Conservation (phyloP, 2,329 filamentous ascomycete genomes). For the Scolecobasidium constrictum region DNA sequence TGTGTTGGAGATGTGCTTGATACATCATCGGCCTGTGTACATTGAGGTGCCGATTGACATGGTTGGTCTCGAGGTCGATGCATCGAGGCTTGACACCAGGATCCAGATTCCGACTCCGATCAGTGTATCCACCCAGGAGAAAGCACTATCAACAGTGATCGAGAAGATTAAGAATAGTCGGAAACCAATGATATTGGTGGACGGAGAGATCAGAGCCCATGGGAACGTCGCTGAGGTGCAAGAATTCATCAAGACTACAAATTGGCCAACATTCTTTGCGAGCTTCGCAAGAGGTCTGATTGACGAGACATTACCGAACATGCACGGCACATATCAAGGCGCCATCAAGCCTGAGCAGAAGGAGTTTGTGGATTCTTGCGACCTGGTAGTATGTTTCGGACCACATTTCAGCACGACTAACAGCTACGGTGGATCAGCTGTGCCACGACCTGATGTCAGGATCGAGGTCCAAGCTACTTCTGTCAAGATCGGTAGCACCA, state of each 20-base stretch:
- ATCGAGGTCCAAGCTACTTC: constrained; percentile 24
- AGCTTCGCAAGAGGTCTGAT: constrained; percentile 33
- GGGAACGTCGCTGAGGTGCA: constrained; percentile 22
- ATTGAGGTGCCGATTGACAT: constrained; percentile 26
- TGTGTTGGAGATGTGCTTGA: background rate
- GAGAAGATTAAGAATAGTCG: constrained; percentile 13
- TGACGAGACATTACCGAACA: constrained; percentile 29
- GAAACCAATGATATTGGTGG: constrained; percentile 28
- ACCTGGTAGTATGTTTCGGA: constrained; percentile 35
- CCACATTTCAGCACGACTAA: constrained; percentile 38
- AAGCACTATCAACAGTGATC: background rate
- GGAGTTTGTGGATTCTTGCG: constrained; percentile 22
- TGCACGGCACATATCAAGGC: constrained; percentile 32
- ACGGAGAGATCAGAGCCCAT: constrained; percentile 28
- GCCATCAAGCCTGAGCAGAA: constrained; percentile 19
- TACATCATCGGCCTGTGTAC: constrained; percentile 27
- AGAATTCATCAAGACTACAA: constrained; percentile 22
- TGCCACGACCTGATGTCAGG: constrained; percentile 24
- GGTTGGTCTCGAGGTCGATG: background rate
- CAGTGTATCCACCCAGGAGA: background rate
- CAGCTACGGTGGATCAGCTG: constrained; percentile 27
- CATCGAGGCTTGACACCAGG: background rate
- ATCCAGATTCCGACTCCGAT: background rate
- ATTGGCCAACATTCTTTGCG: constrained; percentile 26
- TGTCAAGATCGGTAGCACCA: constrained; percentile 21